Evolutionary conservation across 2,329 filamentous ascomycete genomes (phyloP).

Genomic region (Pyrenophora seminiperda): DNA sequence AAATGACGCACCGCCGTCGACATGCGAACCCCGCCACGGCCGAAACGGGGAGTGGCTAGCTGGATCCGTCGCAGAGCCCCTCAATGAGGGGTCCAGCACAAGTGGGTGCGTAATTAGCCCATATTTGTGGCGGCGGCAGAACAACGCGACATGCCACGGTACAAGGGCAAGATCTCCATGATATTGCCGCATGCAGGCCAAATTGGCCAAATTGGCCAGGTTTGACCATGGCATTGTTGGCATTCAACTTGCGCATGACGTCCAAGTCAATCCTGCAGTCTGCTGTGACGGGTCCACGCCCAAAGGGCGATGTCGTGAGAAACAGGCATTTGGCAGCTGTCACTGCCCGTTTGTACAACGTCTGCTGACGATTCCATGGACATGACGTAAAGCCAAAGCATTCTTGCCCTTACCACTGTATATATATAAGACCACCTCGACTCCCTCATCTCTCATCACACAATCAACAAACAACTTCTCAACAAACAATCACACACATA

Average conservation of each 20-base stretch:
- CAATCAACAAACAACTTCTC: constrained; percentile 6
- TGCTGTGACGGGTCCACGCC: constrained; percentile 11
- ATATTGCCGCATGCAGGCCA: constrained; percentile 6
- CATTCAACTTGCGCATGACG: constrained; percentile 19
- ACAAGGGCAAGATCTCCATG: constrained; percentile 10
- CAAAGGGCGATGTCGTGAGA: constrained; percentile 9
- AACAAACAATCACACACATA: neutral
- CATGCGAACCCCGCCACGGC: constrained; percentile 22
- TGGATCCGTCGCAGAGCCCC: constrained; percentile 7
- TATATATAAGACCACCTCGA: constrained; percentile 25
- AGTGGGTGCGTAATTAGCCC: constrained; percentile 22
- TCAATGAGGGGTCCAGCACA: constrained; percentile 8
- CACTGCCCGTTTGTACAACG: constrained; percentile 22
- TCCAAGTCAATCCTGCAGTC: constrained; percentile 1
- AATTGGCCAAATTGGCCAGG: constrained; percentile 1
- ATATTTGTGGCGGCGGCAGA: constrained; percentile 20
- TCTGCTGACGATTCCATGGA: constrained; percentile 19
- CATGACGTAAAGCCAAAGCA: constrained; percentile 30
- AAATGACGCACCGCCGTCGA: constrained; percentile 36
- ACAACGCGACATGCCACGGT: constrained; percentile 14
- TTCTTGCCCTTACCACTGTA: constrained; percentile 10
- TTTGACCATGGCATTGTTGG: neutral
- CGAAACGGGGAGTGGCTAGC: constrained; percentile 15
- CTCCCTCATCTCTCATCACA: constrained; percentile 13
- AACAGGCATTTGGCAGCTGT: constrained; percentile 23